Evolutionary conservation across 441 rosid species (phyloP).

Genomic region (Capsella rubella): DNA sequence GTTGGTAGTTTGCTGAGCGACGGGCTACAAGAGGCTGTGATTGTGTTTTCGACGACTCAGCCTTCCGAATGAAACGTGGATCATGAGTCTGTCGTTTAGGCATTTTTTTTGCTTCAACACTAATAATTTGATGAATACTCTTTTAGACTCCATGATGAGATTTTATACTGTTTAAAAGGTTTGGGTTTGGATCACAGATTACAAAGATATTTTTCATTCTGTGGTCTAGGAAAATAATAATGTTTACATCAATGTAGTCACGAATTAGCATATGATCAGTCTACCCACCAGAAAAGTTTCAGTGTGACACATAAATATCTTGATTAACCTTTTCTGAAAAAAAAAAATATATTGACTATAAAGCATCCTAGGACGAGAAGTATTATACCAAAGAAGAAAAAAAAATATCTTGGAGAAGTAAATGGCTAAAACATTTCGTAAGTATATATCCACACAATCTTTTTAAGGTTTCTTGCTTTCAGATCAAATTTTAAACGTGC

Average conservation of each 20-base stretch:
- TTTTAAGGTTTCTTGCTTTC: too few relatives aligned
- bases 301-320: too few relatives aligned
- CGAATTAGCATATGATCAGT: not conserved
- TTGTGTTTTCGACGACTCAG: conserved; percentile 13
- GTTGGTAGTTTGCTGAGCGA: conserved; percentile 47
- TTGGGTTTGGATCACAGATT: conserved; percentile 26
- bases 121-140: not conserved
- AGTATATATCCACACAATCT: too few relatives aligned
- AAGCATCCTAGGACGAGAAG: too few relatives aligned
- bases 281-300: too few relatives aligned
- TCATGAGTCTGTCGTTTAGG: not conserved
- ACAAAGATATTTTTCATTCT: not conserved
- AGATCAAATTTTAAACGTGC: too few relatives aligned
- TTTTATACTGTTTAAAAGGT: not conserved
- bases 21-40: conserved; percentile 33
- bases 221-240: not conserved
- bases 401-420: too few relatives aligned
- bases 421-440: too few relatives aligned
- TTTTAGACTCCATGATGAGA: not conserved
- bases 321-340: too few relatives aligned
- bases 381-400: too few relatives aligned
- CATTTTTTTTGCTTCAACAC: conserved; percentile 19
- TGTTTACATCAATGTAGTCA: not conserved
- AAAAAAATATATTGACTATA: too few relatives aligned
- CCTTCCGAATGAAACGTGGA: not conserved